Evolutionary conservation across 1,139 yeast species (phyloP).

Genomic region (Blastobotrys buckinghamii): DNA sequence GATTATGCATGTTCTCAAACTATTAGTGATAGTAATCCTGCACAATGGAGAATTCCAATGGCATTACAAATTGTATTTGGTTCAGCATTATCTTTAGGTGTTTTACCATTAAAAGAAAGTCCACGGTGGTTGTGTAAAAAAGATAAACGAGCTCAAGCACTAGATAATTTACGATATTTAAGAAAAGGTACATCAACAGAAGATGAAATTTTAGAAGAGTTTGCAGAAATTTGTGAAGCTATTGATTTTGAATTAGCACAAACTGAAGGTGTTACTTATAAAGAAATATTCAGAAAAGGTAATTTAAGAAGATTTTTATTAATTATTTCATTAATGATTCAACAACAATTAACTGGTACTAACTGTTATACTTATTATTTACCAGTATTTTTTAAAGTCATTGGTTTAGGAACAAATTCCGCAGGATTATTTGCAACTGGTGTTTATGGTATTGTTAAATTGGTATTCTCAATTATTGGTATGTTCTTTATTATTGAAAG

Average conservation of each 20-base stretch:
- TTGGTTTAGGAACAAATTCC: slow-evolving; percentile 43
- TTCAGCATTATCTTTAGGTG: slow-evolving; percentile 41
- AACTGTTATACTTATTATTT: slow-evolving; percentile 65
- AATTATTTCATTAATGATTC: slow-evolving; percentile 44
- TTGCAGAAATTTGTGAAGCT: slow-evolving; percentile 40
- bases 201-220: slow-evolving; percentile 34
- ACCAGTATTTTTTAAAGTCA: slow-evolving; percentile 48
- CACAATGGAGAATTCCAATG: slow-evolving; percentile 64
- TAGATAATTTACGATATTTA: slow-evolving; percentile 39
- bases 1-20: slow-evolving; percentile 55
- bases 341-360: slow-evolving; percentile 70
- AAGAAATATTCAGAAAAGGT: slow-evolving; percentile 32
- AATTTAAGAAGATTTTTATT: slow-evolving; percentile 44
- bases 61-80: slow-evolving; percentile 64
- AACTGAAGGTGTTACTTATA: slow-evolving; percentile 35
- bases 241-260: slow-evolving; percentile 35
- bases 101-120: slow-evolving; percentile 58
- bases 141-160: slow-evolving; percentile 38
- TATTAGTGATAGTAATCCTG: slow-evolving; percentile 13
- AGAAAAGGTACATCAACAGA: slow-evolving; percentile 14
- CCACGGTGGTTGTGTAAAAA: slow-evolving; percentile 58
- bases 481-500: slow-evolving; percentile 45
- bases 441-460: slow-evolving; percentile 30
- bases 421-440: slow-evolving; percentile 41
- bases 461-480: slow-evolving; percentile 33